Percentiles rank a stretch among this genome's conserved stretches.
Evolutionary conservation across 2,329 filamentous ascomycete species (phyloP).

Genomic region (Sporothrix phasma): DNA sequence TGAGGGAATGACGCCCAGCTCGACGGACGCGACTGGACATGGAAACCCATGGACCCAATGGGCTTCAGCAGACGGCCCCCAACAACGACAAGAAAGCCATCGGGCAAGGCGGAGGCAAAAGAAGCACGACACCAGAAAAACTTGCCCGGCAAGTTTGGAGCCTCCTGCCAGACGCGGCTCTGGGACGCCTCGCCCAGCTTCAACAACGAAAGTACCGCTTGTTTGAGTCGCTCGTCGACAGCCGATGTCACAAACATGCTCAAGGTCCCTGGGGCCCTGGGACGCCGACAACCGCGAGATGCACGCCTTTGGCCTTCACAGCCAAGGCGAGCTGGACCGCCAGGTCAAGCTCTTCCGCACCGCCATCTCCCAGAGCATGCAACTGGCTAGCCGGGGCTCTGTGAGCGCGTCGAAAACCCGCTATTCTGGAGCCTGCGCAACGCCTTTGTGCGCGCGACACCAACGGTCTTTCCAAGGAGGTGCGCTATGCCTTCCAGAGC

Average conservation of each 20-base stretch:
- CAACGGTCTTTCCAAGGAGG: constrained; percentile 41
- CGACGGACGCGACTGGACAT: too few relatives aligned
- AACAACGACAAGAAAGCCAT: too few relatives aligned
- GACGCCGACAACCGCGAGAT: constrained; percentile 22
- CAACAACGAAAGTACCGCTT: constrained; percentile 19
- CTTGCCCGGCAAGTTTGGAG: too few relatives aligned
- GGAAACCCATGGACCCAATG: too few relatives aligned
- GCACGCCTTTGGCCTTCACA: constrained; percentile 28
- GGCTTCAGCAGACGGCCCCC: too few relatives aligned
- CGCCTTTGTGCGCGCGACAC: constrained; percentile 47
- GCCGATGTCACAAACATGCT: constrained; percentile 31
- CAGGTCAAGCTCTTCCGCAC: constrained; percentile 38
- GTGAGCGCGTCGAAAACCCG: constrained; percentile 38
- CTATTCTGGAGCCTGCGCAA: constrained; percentile 49
- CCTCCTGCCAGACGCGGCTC: too few relatives aligned
- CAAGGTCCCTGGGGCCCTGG: constrained; percentile 23
- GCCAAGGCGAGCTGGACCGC: constrained; percentile 33
- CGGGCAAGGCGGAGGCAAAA: too few relatives aligned
- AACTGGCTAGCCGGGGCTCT: constrained; percentile 31
- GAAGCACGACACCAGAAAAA: too few relatives aligned
- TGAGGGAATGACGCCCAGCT: too few relatives aligned
- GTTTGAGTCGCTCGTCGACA: constrained; percentile 23
- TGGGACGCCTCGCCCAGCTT: too few relatives aligned
- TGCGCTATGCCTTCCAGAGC: constrained; percentile 60
- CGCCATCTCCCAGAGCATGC: constrained; percentile 36